phyloP scores from a whole-genome alignment of 2,329 filamentous ascomycete species.

The Ceratocystiopsis sp. region DNA sequence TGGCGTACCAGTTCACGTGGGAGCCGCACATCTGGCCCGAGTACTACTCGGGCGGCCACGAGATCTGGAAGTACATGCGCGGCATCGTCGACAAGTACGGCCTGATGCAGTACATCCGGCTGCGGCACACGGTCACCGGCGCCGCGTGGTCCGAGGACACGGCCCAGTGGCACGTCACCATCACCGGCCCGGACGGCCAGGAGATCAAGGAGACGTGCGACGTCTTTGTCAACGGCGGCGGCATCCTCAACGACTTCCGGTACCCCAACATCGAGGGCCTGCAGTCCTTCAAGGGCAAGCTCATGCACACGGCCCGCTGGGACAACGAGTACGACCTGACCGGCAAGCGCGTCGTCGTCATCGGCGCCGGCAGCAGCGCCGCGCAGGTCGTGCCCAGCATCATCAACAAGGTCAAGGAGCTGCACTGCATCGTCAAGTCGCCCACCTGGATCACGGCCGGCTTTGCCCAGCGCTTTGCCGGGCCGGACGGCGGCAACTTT shows the following conservation, averaged over 20 bases:
- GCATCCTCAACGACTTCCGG: slow-evolving; percentile 30
- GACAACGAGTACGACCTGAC: slow-evolving; percentile 10
- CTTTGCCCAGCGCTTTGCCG: slow-evolving; percentile 1
- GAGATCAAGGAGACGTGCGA: slow-evolving; percentile 18
- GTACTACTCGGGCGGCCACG: slow-evolving; percentile 12
- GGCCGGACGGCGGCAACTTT: neutral
- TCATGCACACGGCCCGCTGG: slow-evolving; percentile 7
- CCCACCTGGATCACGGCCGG: slow-evolving; percentile 4
- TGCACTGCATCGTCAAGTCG: slow-evolving; percentile 1
- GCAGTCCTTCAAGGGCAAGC: slow-evolving; percentile 5
- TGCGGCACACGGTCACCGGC: neutral
- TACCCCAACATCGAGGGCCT: slow-evolving; percentile 17
- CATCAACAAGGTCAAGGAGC: neutral
- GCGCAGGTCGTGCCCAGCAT: slow-evolving; percentile 4
- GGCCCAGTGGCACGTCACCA: neutral
- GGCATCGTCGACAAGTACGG: slow-evolving; percentile 11
- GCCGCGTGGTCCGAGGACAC: neutral
- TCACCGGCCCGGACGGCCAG: neutral
- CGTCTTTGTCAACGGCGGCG: slow-evolving; percentile 24
- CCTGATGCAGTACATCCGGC: neutral
- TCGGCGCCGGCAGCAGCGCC: slow-evolving; percentile 2
- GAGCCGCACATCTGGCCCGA: slow-evolving; percentile 14
- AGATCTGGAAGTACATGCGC: slow-evolving; percentile 14
- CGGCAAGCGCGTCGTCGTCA: slow-evolving; percentile 2
- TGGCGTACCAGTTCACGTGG: slow-evolving; percentile 19